Base-by-base conservation (phyloP, 192 early-diverging fungal species). In the Borealophlyctis nickersoniae region DNA sequence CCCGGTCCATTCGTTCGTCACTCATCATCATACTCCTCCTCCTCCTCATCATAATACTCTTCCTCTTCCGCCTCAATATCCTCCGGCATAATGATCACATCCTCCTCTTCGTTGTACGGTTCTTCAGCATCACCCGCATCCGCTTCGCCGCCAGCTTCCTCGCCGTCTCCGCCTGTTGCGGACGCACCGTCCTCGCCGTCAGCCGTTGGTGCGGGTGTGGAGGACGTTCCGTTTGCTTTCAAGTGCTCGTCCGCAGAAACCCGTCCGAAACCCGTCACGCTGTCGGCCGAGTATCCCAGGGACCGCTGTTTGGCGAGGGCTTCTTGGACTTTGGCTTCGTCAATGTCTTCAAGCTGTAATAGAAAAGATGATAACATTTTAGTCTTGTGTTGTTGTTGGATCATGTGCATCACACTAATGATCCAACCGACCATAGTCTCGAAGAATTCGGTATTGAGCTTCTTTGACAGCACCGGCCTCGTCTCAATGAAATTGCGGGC, bases 361-460 rank as follows among this genome's bases (percentile, higher is more conserved):
- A 13, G 39, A 45, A 45, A 19, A 19, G 39, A 45, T 45, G 39
- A 45, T 45, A 13, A 45, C 9, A 19, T 13, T 19, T 45, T 45
- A 19, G 39, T 19, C 9, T 45, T 19, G 9, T 7, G 39, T 19
- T 13, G 19, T 13, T 45, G 39, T 7, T 45, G 39, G 9, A 45
- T 7, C 7, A 7, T 7, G 39, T 19, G 19, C 39, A 19, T 45
- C 7, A 45, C 7, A 19, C 7, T 19, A 45, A 13, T 13, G 39
- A 45, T 13, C 19, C 7, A 45, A 45, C 39, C 7, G 7, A 74
- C 73, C 62, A 76, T 54, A 48, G 79, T 84, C 26, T 89, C 86
- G 58, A 97, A 76, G 0, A 88, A 81, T 0, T 84, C 83, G 60
- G 93, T 91, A 72, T 95, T 95, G 69, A 98, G 93, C 67, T 96